Evolutionary conservation across 768 basidiomycete genomes (phyloP).

Genomic region (Lactarius psammicola): DNA sequence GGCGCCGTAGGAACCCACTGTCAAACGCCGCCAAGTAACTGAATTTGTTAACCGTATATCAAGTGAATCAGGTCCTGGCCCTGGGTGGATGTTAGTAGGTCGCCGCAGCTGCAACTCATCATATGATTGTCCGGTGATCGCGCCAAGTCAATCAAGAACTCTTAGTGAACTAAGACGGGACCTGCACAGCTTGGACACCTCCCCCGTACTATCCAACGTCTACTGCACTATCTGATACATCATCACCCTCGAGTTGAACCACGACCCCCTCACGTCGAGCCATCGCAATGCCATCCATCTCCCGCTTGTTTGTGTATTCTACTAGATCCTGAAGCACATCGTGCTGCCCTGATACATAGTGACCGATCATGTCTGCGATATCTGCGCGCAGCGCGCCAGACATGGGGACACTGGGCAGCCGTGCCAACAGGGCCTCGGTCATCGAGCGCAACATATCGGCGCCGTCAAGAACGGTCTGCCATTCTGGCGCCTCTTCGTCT

Average conservation of each 20-base stretch:
- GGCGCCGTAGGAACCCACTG: background rate
- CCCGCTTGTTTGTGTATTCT: slow-evolving; percentile 48
- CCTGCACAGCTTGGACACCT: background rate
- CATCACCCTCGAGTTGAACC: slow-evolving; percentile 46
- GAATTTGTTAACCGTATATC: too few species aligned
- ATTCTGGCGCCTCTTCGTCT: slow-evolving; percentile 33
- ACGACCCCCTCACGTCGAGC: slow-evolving; percentile 56
- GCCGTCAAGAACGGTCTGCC: slow-evolving; percentile 66
- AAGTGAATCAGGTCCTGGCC: background rate
- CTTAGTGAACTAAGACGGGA: too few species aligned
- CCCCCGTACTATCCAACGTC: background rate
- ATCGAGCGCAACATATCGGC: slow-evolving; percentile 66
- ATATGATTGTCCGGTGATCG: too few species aligned
- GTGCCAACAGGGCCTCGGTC: slow-evolving; percentile 50
- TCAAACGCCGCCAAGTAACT: background rate
- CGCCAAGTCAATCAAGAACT: too few species aligned
- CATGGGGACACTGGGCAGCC: slow-evolving; percentile 41
- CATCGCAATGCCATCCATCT: slow-evolving; percentile 43
- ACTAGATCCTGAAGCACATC: slow-evolving; percentile 43
- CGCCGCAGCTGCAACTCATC: too few species aligned
- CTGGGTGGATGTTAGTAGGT: background rate
- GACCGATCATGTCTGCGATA: slow-evolving; percentile 60
- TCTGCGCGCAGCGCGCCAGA: slow-evolving; percentile 47
- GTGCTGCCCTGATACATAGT: slow-evolving; percentile 54
- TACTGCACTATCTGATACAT: background rate